Evolutionary conservation across 345 rosid genomes (phyloP).

Genomic region (Brassica cretica): DNA sequence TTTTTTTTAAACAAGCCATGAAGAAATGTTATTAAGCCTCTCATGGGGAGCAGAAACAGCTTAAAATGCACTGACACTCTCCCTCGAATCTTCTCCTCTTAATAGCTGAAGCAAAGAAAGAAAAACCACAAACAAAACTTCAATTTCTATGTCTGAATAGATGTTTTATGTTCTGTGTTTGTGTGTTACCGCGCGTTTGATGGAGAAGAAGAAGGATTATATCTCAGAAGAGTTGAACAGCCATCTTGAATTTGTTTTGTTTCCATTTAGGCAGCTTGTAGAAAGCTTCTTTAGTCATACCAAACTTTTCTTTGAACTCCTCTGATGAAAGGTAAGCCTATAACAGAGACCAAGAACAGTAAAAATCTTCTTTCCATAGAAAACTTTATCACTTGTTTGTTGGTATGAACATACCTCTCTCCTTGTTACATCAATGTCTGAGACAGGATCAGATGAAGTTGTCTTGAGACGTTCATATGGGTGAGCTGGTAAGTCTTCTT

Average conservation of each 20-base stretch:
- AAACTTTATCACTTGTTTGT: not conserved
- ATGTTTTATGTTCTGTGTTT: not conserved
- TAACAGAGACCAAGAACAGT: constrained; percentile 26
- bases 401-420: constrained; percentile 65
- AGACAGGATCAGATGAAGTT: constrained; percentile 63
- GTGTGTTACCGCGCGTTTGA: constrained; percentile 21
- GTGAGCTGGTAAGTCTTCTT: constrained; percentile 74
- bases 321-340: constrained; percentile 86
- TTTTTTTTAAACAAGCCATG: constrained; percentile 37
- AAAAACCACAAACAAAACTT: not conserved
- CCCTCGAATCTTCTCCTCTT: constrained; percentile 49
- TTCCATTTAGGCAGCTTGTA: constrained; percentile 95
- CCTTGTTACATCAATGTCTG: constrained; percentile 90
- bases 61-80: constrained; percentile 81
- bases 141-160: not conserved
- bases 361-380: constrained; percentile 7
- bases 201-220: constrained; percentile 20
- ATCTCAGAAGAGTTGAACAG: constrained; percentile 79
- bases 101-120: constrained; percentile 32
- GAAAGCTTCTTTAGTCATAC: constrained; percentile 83
- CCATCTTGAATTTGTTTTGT: constrained; percentile 97
- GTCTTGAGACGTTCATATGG: constrained; percentile 83
- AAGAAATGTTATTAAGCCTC: constrained; percentile 38
- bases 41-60: constrained; percentile 84
- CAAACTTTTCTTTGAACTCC: constrained; percentile 91